These are phyloP conservation scores for Paecilomyces dactylethromorphus DNA, from an alignment of 2,329 filamentous ascomycete genomes.

Conservation along the genomic window DNA sequence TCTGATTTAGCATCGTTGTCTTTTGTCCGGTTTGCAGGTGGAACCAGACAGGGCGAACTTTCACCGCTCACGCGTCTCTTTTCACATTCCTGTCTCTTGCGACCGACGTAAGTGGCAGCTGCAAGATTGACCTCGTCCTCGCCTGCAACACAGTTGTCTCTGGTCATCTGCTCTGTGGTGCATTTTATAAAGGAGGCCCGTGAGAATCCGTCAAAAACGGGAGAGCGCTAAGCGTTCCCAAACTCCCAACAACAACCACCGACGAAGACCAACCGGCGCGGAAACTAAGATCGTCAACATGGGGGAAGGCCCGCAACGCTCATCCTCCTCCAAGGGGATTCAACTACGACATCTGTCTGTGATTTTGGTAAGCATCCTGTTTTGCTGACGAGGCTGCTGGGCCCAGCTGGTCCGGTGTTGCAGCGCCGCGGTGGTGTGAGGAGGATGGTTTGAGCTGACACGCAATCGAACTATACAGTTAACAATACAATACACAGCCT, in stretches of 20 bases:
- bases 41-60: conserved; percentile 1
- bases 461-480: conserved; percentile 21
- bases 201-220: not conserved
- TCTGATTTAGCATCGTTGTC: not conserved
- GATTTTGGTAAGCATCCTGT: conserved; percentile 30
- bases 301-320: conserved; percentile 25
- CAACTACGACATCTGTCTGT: conserved; percentile 29
- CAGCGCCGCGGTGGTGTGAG: not conserved
- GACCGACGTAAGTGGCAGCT: not conserved
- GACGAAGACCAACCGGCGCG: conserved; percentile 1
- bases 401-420: not conserved
- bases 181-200: not conserved
- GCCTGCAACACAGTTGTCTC: not conserved
- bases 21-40: conserved; percentile 1
- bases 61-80: conserved; percentile 1
- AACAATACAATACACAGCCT: conserved; percentile 37
- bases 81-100: not conserved
- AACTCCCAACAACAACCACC: not conserved
- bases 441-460: not conserved
- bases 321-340: conserved; percentile 25
- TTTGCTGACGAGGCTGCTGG: not conserved
- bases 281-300: conserved; percentile 15
- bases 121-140: not conserved
- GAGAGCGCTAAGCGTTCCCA: not conserved
- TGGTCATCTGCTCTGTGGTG: not conserved